A percentile compares a stretch with the other conserved stretches of the same genome.
Conservation (phyloP, 176 grass and related monocot species). For the Cenchrus fungigraminus region DNA sequence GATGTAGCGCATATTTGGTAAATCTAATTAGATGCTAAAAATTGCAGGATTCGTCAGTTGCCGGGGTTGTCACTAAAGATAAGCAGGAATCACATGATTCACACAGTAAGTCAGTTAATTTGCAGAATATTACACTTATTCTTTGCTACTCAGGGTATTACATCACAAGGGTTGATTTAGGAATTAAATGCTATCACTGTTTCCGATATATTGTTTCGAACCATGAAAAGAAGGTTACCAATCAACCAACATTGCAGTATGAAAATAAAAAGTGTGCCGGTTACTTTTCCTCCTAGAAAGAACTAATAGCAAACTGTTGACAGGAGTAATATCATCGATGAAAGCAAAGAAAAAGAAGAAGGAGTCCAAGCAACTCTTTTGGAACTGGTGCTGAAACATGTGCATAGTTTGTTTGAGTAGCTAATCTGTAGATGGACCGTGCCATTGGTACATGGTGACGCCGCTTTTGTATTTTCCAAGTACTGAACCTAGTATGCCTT, state of each 20-base stretch:
- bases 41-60: slow-evolving; percentile 37
- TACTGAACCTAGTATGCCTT: not conserved
- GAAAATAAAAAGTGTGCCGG: not conserved
- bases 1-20: not conserved
- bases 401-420: not conserved
- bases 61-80: not conserved
- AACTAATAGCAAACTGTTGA: not conserved
- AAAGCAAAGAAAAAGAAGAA: not conserved
- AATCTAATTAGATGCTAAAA: slow-evolving; percentile 6
- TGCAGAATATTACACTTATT: not conserved
- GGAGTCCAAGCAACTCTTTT: not conserved
- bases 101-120: not conserved
- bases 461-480: not conserved
- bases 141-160: not conserved
- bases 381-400: not conserved
- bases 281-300: not conserved
- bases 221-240: not conserved
- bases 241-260: not conserved
- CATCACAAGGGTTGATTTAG: not conserved
- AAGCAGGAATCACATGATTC: slow-evolving; percentile 22
- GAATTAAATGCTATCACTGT: not conserved
- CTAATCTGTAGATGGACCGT: not conserved
- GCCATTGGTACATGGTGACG: not conserved
- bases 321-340: not conserved
- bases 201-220: not conserved